A percentile compares a stretch with the other conserved stretches of the same genome.
Conservation (phyloP, 306 rosid species). For the Mimosa pudica region DNA sequence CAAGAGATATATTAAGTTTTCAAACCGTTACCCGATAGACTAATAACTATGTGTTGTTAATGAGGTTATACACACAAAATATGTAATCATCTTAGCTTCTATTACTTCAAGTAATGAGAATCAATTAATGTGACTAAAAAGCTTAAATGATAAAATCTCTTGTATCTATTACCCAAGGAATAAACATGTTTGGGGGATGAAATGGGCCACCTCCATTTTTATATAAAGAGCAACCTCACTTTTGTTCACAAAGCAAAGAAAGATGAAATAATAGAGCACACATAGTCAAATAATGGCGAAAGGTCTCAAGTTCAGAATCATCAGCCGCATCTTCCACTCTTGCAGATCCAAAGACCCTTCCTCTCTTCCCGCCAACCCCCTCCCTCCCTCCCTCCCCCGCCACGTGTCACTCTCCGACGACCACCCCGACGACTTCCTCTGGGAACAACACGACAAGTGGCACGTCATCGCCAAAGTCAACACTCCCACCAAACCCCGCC, state of each 20-base stretch:
- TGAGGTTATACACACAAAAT: too few species aligned
- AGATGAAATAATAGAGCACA: too few species aligned
- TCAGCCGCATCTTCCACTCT: constrained; percentile 53
- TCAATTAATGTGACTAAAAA: too few species aligned
- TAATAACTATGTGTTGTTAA: too few species aligned
- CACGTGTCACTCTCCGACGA: constrained; percentile 57
- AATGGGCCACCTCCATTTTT: background rate
- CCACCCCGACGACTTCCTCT: constrained; percentile 34
- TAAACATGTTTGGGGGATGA: background rate
- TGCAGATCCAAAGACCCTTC: constrained; percentile 54
- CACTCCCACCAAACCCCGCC: constrained; percentile 39
- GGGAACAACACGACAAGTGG: constrained; percentile 53
- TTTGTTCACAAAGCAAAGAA: background rate
- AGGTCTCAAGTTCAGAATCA: constrained; percentile 51
- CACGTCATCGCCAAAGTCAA: constrained; percentile 54
- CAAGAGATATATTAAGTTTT: too few species aligned
- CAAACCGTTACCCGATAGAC: too few species aligned
- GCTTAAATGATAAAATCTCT: background rate
- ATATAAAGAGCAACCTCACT: background rate
- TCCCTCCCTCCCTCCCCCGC: constrained; percentile 42
- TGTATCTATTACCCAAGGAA: background rate
- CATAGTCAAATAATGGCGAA: constrained; percentile 41
- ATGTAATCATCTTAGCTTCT: too few species aligned
- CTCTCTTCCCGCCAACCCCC: background rate
- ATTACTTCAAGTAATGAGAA: too few species aligned